Evolutionary conservation across 805 yeast genomes (phyloP).

Genomic region (Isabelozyma heimii): DNA sequence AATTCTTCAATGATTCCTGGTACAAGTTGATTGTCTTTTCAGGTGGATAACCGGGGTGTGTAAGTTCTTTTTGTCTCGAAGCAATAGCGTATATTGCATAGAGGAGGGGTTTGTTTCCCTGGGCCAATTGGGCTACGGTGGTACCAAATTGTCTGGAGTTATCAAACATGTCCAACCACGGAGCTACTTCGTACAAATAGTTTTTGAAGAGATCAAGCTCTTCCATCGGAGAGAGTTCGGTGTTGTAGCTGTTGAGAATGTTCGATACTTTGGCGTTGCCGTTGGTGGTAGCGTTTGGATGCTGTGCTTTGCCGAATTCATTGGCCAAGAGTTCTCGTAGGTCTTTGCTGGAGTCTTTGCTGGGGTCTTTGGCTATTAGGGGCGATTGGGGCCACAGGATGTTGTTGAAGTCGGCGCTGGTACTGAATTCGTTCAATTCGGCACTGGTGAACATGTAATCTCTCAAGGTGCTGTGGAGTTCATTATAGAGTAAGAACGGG

Average conservation of each 20-base stretch:
- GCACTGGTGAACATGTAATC: slow-evolving; percentile 40
- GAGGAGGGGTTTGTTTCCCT: slow-evolving; percentile 10
- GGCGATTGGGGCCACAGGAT: slow-evolving; percentile 9
- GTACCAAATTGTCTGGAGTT: slow-evolving; percentile 31
- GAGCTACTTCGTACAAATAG: slow-evolving; percentile 36
- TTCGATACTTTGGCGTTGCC: not conserved
- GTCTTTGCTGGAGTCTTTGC: not conserved
- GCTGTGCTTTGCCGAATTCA: not conserved
- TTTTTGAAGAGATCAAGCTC: slow-evolving; percentile 25
- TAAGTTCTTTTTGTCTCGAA: slow-evolving; percentile 28
- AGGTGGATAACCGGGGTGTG: slow-evolving; percentile 18
- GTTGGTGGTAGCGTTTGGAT: slow-evolving; percentile 1
- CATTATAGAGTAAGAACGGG: slow-evolving; percentile 15
- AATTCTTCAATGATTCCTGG: slow-evolving; percentile 27
- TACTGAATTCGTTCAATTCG: slow-evolving; percentile 4
- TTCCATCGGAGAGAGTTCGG: slow-evolving; percentile 12
- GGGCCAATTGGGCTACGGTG: slow-evolving; percentile 7
- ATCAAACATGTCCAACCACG: slow-evolving; percentile 39
- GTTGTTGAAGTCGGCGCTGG: slow-evolving; percentile 8
- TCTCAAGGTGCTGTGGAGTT: slow-evolving; percentile 31
- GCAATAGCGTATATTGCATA: slow-evolving; percentile 31
- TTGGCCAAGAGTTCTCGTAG: not conserved
- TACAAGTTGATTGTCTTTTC: slow-evolving; percentile 26
- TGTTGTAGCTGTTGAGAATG: slow-evolving; percentile 1
- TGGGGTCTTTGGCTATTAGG: not conserved